Evolutionary conservation across 2,329 filamentous ascomycete genomes (phyloP).

Genomic region (Calcarisporium arbuscula): DNA sequence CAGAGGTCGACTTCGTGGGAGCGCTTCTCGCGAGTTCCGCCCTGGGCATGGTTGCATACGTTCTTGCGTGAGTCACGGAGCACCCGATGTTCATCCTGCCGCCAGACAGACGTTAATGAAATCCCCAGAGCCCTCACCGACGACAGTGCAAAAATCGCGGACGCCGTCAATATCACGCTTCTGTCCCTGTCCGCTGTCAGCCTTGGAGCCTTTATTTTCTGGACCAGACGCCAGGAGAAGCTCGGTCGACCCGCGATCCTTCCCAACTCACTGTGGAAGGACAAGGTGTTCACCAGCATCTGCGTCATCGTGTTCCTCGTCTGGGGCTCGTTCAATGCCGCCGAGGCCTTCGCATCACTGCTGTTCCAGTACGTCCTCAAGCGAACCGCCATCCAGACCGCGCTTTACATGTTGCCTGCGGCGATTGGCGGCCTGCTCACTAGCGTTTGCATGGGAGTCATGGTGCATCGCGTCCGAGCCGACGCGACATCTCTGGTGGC

Average conservation of each 20-base stretch:
- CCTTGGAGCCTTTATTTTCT: slow-evolving; percentile 9
- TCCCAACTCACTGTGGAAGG: slow-evolving; percentile 52
- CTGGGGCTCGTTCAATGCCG: slow-evolving; percentile 35
- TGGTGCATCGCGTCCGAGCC: too few relatives aligned
- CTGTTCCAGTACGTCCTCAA: too few relatives aligned
- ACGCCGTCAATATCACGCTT: slow-evolving; percentile 7
- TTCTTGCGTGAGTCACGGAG: too few relatives aligned
- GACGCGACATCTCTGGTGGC: too few relatives aligned
- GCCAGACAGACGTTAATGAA: too few relatives aligned
- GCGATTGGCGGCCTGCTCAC: too few relatives aligned
- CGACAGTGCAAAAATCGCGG: neutral
- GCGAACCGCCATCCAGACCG: too few relatives aligned
- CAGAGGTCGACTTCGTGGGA: slow-evolving; percentile 47
- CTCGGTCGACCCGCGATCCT: slow-evolving; percentile 25
- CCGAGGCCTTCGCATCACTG: slow-evolving; percentile 27
- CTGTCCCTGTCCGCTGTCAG: slow-evolving; percentile 4
- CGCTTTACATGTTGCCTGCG: too few relatives aligned
- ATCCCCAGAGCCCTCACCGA: neutral
- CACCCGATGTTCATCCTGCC: slow-evolving; percentile 23
- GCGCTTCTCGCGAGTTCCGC: slow-evolving; percentile 32
- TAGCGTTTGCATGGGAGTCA: too few relatives aligned
- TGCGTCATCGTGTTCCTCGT: slow-evolving; percentile 40
- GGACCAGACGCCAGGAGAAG: slow-evolving; percentile 9
- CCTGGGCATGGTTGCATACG: slow-evolving; percentile 39
- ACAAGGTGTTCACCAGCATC: slow-evolving; percentile 42